phyloP scores from a whole-genome alignment of 31 red algal species.

The Asparagopsis taxiformis region DNA sequence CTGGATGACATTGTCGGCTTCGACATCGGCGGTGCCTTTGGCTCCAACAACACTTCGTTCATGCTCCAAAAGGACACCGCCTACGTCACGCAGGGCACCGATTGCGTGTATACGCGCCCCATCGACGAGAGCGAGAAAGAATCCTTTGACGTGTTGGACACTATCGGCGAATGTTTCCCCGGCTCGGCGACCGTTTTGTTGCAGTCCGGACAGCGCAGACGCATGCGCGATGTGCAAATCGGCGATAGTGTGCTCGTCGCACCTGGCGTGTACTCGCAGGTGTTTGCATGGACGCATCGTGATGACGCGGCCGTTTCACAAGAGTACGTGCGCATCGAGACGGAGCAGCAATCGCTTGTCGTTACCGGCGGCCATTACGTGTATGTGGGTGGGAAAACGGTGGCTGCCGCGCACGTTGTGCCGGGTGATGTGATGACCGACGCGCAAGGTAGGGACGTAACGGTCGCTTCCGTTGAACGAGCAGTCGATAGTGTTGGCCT shows the following conservation, averaged over 20 bases:
- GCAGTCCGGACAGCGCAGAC: not conserved
- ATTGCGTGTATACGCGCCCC: not conserved
- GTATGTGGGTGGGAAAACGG: conserved; percentile 17
- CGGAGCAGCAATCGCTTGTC: conserved; percentile 9
- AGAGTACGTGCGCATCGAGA: conserved; percentile 15
- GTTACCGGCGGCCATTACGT: conserved; percentile 62
- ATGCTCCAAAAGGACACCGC: not conserved
- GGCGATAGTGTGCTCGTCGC: conserved; percentile 17
- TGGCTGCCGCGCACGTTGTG: conserved; percentile 26
- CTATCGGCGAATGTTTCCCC: conserved; percentile 5
- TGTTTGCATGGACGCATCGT: conserved; percentile 9
- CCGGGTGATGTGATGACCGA: conserved; percentile 25
- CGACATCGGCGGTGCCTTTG: not conserved
- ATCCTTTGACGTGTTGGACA: not conserved
- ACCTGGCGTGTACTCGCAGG: not conserved
- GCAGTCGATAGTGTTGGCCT: conserved; percentile 43
- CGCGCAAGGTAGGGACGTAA: conserved; percentile 6
- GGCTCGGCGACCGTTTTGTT: conserved; percentile 5
- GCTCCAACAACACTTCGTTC: not conserved
- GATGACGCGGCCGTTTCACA: not conserved
- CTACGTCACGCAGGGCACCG: not conserved
- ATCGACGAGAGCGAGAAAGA: not conserved
- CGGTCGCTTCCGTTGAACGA: not conserved
- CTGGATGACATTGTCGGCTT: not conserved
- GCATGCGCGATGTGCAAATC: conserved; percentile 12